Percentiles rank a stretch among this genome's conserved stretches.
Conservation (phyloP, 495 filamentous ascomycete species). For the Xylaria venustula region DNA sequence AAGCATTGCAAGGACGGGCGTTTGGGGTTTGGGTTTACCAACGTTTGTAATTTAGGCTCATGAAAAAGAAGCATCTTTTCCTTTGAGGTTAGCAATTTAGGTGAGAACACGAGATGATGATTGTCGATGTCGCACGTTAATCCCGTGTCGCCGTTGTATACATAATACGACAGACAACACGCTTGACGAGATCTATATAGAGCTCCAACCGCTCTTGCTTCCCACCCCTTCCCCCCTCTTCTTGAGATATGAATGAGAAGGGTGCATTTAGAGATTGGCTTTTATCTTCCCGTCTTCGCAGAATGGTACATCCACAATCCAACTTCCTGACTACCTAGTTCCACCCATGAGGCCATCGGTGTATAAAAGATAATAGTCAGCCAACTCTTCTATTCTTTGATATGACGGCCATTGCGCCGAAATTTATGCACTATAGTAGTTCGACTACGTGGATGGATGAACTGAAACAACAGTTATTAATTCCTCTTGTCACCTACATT, state of each 20-base stretch:
- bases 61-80: conserved; percentile 27
- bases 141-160: neutral
- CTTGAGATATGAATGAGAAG: neutral
- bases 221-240: neutral
- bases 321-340: too few relatives aligned
- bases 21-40: conserved; percentile 31
- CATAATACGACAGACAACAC: neutral
- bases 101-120: conserved; percentile 9
- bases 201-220: neutral
- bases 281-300: too few relatives aligned
- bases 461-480: too few relatives aligned
- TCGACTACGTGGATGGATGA: too few relatives aligned
- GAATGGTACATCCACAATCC: too few relatives aligned
- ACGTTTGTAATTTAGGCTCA: conserved; percentile 27
- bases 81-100: conserved; percentile 10
- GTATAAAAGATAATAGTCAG: too few relatives aligned
- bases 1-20: conserved; percentile 31
- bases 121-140: neutral
- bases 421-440: too few relatives aligned
- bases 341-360: too few relatives aligned
- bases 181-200: neutral
- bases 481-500: too few relatives aligned
- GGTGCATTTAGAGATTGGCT: neutral
- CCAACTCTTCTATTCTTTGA: too few relatives aligned
- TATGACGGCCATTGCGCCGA: too few relatives aligned